Conservation (phyloP, 2,329 filamentous ascomycete species). For the Emmonsiellopsis sp. region DNA sequence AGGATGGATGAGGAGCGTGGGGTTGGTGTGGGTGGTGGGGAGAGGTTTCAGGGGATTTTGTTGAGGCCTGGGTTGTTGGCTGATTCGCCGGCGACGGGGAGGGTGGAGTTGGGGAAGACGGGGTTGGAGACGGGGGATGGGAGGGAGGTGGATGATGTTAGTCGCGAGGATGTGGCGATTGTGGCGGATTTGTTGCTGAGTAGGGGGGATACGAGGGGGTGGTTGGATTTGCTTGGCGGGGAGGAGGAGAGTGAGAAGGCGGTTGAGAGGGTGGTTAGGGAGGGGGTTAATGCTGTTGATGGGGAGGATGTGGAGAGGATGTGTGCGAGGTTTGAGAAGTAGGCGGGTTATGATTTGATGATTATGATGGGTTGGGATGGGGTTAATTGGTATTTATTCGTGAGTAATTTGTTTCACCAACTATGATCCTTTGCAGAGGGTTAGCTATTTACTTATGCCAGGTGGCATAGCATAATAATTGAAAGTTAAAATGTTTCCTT, state of each 20-base stretch:
- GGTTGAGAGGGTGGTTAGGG: constrained; percentile 37
- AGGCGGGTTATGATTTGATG: background rate
- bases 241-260: constrained; percentile 38
- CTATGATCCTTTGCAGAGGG: no score
- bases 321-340: constrained; percentile 21
- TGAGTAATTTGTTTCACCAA: no score
- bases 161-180: constrained; percentile 44
- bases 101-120: constrained; percentile 42
- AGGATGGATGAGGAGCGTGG: constrained; percentile 10
- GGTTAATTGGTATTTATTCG: no score
- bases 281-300: constrained; percentile 39
- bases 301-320: constrained; percentile 44
- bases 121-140: constrained; percentile 11
- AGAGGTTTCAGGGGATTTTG: constrained; percentile 41
- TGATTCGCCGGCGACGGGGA: constrained; percentile 39
- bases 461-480: background rate
- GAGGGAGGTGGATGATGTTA: constrained; percentile 35
- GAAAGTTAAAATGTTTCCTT: no score
- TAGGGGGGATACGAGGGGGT: constrained; percentile 40
- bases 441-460: no score
- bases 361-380: background rate
- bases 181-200: constrained; percentile 42
- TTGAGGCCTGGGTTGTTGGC: constrained; percentile 43
- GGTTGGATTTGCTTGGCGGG: constrained; percentile 47
- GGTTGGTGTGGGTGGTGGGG: constrained; percentile 16